Conservation (phyloP, 2,329 filamentous ascomycete species). For the Pestalotiopsis sp. region DNA sequence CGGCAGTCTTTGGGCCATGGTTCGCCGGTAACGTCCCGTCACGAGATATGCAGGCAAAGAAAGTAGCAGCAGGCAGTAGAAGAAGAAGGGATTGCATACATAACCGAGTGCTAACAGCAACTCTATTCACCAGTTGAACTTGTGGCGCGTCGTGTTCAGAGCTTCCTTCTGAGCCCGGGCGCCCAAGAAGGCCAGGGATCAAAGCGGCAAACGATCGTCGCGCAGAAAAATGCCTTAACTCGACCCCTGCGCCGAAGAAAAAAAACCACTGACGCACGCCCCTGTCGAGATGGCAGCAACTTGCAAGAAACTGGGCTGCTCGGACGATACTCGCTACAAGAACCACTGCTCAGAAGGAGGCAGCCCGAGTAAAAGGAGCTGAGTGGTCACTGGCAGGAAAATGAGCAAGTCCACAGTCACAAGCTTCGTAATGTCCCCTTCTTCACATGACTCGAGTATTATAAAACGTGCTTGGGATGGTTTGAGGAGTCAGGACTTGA, state of each 20-base stretch:
- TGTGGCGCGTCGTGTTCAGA: slow-evolving; percentile 5
- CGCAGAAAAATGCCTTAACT: too few species aligned
- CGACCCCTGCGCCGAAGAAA: slow-evolving; percentile 1
- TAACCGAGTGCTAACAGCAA: slow-evolving; percentile 1
- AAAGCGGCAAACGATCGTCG: slow-evolving; percentile 6
- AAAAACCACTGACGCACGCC: slow-evolving; percentile 4
- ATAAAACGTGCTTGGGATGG: neutral
- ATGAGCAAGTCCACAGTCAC: neutral
- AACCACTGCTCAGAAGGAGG: neutral
- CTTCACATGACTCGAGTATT: neutral
- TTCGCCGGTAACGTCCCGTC: neutral
- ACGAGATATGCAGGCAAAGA: neutral
- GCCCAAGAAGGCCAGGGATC: neutral
- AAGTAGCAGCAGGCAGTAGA: neutral
- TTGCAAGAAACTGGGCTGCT: neutral
- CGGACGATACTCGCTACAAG: neutral
- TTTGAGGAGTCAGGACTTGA: neutral
- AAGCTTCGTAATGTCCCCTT: neutral
- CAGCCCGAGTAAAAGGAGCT: neutral
- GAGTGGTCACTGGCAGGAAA: neutral
- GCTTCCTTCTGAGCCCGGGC: neutral
- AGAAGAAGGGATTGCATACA: neutral
- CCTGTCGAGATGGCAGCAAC: neutral
- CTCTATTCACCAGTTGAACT: neutral
- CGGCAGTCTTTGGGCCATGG: neutral